Evolutionary conservation across 371 early-diverging fungal genomes (phyloP), one percentile per base, ranked within the genome.

Genomic region (Lichtheimia ornata): DNA sequence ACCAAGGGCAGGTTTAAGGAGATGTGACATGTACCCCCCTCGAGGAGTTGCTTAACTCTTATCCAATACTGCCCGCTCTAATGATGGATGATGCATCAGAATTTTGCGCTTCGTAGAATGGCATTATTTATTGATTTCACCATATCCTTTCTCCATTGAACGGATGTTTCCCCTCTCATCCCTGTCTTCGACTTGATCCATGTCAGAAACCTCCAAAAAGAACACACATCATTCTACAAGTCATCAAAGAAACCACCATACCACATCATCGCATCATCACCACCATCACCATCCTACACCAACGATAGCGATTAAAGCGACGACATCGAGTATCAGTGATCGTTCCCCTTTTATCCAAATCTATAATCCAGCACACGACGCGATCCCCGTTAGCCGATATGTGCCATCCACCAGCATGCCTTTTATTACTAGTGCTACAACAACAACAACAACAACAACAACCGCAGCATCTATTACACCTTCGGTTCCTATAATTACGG

Each of bases 31-130:
- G 35, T 35, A 22, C 11, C 35, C 54, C 54, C 54, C 54, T 54
- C 54, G 18, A 54, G 54, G 54, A 54, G 54, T 54, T 41, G 40
- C 54, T 40, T 40, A 40, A 42, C 41, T 54, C 54, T 41, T 41
- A 27, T 35, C 54, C 5, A 4, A 40, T 28, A 20, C 54, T 41
- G 22, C 28, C 15, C 18, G 22, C n/a, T 50, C 28, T 52, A n/a
- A 22, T 51, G 24, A 13, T 51, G 51, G 22, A 47, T n/a, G 47
- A n/a, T 51, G 24, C 22, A 35, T 35, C 35, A 35, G 35, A 35
- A 35, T 6, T 35, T 35, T 35, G 35, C 35, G 11, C 9, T 35
- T 35, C 35, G 35, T 35, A 35, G 11, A 35, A 9, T 35, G 11
- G 35, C 35, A 35, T 35, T 51, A 51, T 51, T 22, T 51, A 51